These are phyloP conservation scores for Globisporangium carolinianum DNA, from an alignment of 352 stramenopile species.

Conservation along the genomic window DNA sequence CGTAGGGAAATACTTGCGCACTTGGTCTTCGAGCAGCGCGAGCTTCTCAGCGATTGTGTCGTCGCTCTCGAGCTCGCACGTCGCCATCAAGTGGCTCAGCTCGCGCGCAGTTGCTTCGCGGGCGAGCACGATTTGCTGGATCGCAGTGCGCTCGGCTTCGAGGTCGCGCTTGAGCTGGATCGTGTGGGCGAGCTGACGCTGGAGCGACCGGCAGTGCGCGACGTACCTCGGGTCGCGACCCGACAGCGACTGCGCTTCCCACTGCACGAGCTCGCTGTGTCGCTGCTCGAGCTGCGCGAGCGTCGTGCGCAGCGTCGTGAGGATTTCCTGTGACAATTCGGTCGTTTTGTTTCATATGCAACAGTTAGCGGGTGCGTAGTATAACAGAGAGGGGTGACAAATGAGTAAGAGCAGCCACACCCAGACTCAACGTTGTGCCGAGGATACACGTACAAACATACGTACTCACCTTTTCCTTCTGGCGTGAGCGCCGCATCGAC, in stretches of 20 bases:
- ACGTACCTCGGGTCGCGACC: neutral
- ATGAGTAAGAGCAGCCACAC: too few species aligned
- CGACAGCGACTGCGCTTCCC: slow-evolving; percentile 7
- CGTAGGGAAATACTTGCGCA: too few species aligned
- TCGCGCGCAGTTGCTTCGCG: too few species aligned
- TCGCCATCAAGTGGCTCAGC: too few species aligned
- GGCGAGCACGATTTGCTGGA: neutral
- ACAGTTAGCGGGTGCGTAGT: too few species aligned
- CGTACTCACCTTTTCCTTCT: slow-evolving; percentile 15
- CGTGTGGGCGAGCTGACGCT: neutral
- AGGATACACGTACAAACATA: neutral
- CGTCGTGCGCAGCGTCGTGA: slow-evolving; percentile 18
- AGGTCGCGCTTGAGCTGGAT: too few species aligned
- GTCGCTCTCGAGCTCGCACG: too few species aligned
- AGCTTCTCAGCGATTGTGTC: too few species aligned
- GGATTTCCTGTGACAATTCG: slow-evolving; percentile 13
- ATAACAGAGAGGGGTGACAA: too few species aligned
- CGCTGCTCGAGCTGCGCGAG: slow-evolving; percentile 15
- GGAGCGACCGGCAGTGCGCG: neutral
- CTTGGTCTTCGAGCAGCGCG: too few species aligned
- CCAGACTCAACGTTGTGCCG: too few species aligned
- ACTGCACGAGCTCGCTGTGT: slow-evolving; percentile 14
- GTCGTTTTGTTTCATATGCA: too few species aligned
- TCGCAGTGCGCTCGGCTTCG: neutral
- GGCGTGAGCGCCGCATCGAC: slow-evolving; percentile 25